Percentiles rank a stretch among this genome's conserved stretches.
These are phyloP conservation scores for Liriodendron chinense DNA, from an alignment of 164 flowering plant genomes.

Conservation along the genomic window DNA sequence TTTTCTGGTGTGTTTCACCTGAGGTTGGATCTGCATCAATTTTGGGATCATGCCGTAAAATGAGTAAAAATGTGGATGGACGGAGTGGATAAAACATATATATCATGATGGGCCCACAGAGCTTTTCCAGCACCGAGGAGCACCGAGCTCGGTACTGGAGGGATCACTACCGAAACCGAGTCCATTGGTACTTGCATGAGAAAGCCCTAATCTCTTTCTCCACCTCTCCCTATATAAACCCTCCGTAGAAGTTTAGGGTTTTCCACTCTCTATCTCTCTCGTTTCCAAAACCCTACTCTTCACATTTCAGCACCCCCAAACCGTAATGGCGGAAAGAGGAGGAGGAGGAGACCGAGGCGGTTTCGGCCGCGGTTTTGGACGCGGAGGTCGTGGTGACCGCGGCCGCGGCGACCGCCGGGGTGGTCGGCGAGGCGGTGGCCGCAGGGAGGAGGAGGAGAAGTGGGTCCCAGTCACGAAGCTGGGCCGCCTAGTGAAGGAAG, in stretches of 20 bases:
- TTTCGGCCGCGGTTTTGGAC: conserved; percentile 51
- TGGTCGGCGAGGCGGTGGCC: conserved; percentile 43
- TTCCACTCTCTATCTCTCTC: background rate
- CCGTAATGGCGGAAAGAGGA: conserved; percentile 61
- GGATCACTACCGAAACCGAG: too few relatives aligned
- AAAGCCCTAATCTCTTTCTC: background rate
- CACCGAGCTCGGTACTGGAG: too few relatives aligned
- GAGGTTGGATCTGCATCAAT: too few relatives aligned
- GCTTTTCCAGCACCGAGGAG: too few relatives aligned
- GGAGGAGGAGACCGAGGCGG: conserved; percentile 61
- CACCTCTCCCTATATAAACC: background rate
- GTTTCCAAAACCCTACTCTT: background rate
- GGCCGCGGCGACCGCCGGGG: conserved; percentile 50
- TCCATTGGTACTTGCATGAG: background rate
- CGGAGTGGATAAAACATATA: too few relatives aligned
- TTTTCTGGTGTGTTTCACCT: too few relatives aligned
- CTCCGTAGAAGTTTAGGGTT: conserved; percentile 10
- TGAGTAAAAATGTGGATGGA: too few relatives aligned
- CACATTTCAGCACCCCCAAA: conserved; percentile 13
- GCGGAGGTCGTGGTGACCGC: conserved; percentile 41
- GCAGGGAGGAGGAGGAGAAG: conserved; percentile 56
- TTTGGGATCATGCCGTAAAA: too few relatives aligned
- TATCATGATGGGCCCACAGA: too few relatives aligned
- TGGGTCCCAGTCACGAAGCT: conserved; percentile 88
- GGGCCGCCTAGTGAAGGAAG: conserved; percentile 62